Percentiles rank a stretch among this genome's conserved stretches.
These are phyloP conservation scores for Talaromyces sp. DNA, from an alignment of 2,329 filamentous ascomycete genomes.

Conservation along the genomic window DNA sequence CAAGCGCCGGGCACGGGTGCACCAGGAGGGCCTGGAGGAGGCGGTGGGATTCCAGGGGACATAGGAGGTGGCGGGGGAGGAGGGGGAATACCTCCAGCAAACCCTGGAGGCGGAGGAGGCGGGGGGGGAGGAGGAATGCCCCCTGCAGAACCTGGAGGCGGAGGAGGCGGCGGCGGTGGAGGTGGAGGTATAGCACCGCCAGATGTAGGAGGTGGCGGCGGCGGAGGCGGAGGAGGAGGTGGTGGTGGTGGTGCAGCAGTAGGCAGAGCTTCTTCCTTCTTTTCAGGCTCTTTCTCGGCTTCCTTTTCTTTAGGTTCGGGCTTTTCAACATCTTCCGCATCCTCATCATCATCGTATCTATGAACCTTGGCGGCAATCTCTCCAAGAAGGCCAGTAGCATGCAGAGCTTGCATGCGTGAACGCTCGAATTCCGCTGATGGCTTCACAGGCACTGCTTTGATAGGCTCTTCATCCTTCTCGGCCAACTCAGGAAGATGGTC, in stretches of 20 bases:
- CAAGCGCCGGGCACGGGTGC: conserved; percentile 52
- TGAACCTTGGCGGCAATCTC: conserved; percentile 72
- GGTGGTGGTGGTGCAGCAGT: conserved; percentile 22
- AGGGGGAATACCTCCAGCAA: conserved; percentile 32
- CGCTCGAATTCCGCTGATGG: conserved; percentile 57
- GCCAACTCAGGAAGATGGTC: conserved; percentile 44
- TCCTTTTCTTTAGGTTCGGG: conserved; percentile 33
- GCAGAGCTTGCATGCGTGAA: conserved; percentile 56
- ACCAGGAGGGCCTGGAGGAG: conserved; percentile 56
- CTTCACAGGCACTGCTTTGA: conserved; percentile 59
- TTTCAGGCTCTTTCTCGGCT: conserved; percentile 54
- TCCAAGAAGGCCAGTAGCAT: conserved; percentile 62
- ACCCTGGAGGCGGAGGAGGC: conserved; percentile 27
- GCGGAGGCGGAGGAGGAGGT: conserved; percentile 14
- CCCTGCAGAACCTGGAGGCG: conserved; percentile 27
- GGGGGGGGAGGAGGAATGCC: conserved; percentile 21
- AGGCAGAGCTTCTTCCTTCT: conserved; percentile 41
- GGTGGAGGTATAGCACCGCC: conserved; percentile 11
- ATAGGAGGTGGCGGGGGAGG: conserved; percentile 47
- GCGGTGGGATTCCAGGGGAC: conserved; percentile 38
- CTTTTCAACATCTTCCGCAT: conserved; percentile 51
- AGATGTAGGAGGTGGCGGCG: conserved; percentile 12
- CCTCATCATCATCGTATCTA: conserved; percentile 62
- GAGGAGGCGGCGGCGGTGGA: conserved; percentile 29
- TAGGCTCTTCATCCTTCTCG: conserved; percentile 51